Conservation (phyloP, 2,329 filamentous ascomycete genomes). For the Alternaria postmessia region DNA sequence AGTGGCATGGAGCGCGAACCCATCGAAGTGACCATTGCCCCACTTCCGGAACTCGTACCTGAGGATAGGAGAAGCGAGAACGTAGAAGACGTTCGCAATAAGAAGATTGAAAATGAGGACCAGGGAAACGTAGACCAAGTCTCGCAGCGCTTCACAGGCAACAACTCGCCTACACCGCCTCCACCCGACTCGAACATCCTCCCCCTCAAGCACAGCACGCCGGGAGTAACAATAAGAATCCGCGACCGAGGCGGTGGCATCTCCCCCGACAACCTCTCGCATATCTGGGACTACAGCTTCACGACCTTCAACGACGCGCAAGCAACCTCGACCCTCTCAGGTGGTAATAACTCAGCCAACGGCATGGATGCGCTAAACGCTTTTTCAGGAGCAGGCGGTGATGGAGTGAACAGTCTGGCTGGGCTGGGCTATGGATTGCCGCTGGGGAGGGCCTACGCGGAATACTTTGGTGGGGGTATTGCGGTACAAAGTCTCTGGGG, state of each 20-base stretch:
- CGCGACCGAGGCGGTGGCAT: conserved; percentile 96
- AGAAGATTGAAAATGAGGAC: conserved; percentile 35
- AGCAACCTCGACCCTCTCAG: conserved; percentile 55
- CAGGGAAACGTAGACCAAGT: conserved; percentile 46
- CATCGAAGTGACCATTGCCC: conserved; percentile 90
- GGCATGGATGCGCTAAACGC: conserved; percentile 74
- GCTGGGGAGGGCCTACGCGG: conserved; percentile 89
- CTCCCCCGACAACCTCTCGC: conserved; percentile 78
- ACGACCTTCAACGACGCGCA: conserved; percentile 85
- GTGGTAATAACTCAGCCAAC: conserved; percentile 39
- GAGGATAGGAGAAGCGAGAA: conserved; percentile 24
- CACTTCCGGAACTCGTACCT: conserved; percentile 61
- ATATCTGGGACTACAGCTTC: conserved; percentile 97
- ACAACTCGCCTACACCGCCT: conserved; percentile 22
- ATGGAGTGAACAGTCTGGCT: conserved; percentile 80
- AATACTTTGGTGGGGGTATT: conserved; percentile 97
- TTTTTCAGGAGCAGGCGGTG: conserved; percentile 74
- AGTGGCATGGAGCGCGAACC: conserved; percentile 79
- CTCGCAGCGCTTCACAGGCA: conserved; percentile 42
- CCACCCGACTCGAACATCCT: conserved; percentile 51
- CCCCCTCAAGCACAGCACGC: conserved; percentile 62
- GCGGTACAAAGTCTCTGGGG: conserved; percentile 94
- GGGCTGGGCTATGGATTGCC: conserved; percentile 93
- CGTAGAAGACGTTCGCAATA: conserved; percentile 15
- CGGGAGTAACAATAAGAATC: conserved; percentile 93